Evolutionary conservation across 2,329 filamentous ascomycete species (phyloP).

Genomic region (Periconia sp.): DNA sequence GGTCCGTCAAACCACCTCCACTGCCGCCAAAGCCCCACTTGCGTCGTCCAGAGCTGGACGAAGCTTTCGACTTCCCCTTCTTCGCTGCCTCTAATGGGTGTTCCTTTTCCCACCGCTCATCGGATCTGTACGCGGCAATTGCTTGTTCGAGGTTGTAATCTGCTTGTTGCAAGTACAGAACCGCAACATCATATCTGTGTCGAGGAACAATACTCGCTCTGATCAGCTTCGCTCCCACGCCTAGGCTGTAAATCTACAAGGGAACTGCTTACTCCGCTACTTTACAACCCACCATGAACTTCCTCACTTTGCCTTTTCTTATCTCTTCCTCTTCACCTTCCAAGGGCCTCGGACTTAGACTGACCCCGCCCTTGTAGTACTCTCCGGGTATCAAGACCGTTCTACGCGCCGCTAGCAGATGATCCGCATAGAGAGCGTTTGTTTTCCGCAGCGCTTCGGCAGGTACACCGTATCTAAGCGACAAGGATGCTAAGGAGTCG

Average conservation of each 20-base stretch:
- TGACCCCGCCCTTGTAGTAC: slow-evolving; percentile 70
- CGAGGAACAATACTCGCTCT: slow-evolving; percentile 40
- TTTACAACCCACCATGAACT: slow-evolving; percentile 82
- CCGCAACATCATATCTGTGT: slow-evolving; percentile 69
- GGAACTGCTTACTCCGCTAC: slow-evolving; percentile 72
- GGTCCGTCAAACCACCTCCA: slow-evolving; percentile 42
- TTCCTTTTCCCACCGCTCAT: slow-evolving; percentile 76
- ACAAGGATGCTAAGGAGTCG: slow-evolving; percentile 72
- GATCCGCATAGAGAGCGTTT: slow-evolving; percentile 75
- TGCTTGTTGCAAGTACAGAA: slow-evolving; percentile 75
- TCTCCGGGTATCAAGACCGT: slow-evolving; percentile 75
- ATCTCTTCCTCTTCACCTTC: slow-evolving; percentile 77
- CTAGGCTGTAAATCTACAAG: too few relatives aligned
- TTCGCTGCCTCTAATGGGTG: slow-evolving; percentile 63
- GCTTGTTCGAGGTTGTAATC: slow-evolving; percentile 71
- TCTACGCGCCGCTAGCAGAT: slow-evolving; percentile 71
- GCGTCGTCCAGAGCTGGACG: slow-evolving; percentile 29
- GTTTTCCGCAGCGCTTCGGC: slow-evolving; percentile 65
- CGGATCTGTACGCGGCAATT: slow-evolving; percentile 68
- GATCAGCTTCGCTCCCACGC: slow-evolving; percentile 35
- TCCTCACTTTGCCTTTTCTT: slow-evolving; percentile 71
- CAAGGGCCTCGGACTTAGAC: slow-evolving; percentile 72
- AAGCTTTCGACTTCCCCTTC: slow-evolving; percentile 50
- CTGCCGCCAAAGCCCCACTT: slow-evolving; percentile 44
- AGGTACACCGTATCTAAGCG: slow-evolving; percentile 74